Percentiles rank a stretch among this genome's conserved stretches.
Conservation (phyloP, 805 yeast species). For the Candida tibetensis region DNA sequence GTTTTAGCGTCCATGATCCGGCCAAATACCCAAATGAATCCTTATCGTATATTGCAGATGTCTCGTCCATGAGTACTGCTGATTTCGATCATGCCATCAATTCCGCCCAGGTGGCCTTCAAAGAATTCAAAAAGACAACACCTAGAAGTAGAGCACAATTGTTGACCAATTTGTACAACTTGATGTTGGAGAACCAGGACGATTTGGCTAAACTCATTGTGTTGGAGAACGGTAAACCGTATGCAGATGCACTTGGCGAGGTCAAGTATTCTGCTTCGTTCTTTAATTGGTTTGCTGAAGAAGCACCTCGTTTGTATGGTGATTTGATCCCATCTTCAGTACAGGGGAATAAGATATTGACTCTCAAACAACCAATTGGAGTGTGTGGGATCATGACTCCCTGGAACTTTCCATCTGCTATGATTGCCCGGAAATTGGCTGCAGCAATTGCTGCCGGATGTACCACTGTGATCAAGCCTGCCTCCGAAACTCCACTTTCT, state of each 20-base stretch:
- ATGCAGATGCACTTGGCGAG: constrained; percentile 71
- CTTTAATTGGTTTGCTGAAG: constrained; percentile 88
- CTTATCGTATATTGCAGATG: constrained; percentile 42
- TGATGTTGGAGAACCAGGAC: constrained; percentile 55
- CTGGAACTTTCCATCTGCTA: constrained; percentile 82
- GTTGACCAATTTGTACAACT: constrained; percentile 49
- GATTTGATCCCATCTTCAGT: constrained; percentile 57
- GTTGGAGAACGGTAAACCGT: constrained; percentile 73
- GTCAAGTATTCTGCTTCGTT: constrained; percentile 66
- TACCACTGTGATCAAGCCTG: constrained; percentile 74
- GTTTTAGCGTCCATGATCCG: constrained; percentile 74
- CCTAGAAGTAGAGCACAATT: constrained; percentile 55
- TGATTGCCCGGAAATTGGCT: constrained; percentile 71
- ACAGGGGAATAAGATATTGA: constrained; percentile 48
- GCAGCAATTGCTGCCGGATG: constrained; percentile 83
- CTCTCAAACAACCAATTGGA: constrained; percentile 74
- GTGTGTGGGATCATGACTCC: constrained; percentile 79
- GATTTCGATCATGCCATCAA: constrained; percentile 57
- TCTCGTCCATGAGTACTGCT: constrained; percentile 50
- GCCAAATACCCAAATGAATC: constrained; percentile 48
- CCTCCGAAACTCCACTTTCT: constrained; percentile 69
- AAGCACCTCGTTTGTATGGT: constrained; percentile 72
- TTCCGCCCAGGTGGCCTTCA: constrained; percentile 54
- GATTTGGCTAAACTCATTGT: constrained; percentile 66
- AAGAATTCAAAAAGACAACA: constrained; percentile 48